Evolutionary conservation across 148 eudicot genomes (phyloP).

Genomic region (Vaccinium macrocarpon): DNA sequence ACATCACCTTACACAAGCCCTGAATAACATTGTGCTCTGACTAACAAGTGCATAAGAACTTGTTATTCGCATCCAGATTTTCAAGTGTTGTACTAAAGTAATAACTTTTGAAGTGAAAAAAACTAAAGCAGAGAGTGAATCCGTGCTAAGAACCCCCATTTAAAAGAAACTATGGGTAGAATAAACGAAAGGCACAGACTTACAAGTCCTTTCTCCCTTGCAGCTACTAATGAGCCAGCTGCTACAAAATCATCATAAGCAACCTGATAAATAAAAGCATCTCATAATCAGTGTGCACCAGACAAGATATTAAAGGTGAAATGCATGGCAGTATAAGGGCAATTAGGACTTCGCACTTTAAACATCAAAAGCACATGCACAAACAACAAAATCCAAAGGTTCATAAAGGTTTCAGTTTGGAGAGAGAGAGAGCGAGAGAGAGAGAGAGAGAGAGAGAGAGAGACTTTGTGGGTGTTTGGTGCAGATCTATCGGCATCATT

Average conservation of each 20-base stretch:
- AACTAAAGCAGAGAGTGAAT: neutral
- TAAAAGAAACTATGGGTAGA: neutral
- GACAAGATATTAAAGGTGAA: neutral
- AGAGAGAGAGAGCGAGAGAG: neutral
- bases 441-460: neutral
- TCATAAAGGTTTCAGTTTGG: neutral
- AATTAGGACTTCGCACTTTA: neutral
- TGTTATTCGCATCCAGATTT: neutral
- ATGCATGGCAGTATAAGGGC: neutral
- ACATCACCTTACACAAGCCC: neutral
- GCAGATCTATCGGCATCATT: neutral
- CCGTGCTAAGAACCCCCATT: neutral
- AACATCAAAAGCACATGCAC: neutral
- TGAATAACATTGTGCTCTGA: neutral
- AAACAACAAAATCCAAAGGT: neutral
- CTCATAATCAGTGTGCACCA: neutral
- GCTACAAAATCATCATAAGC: conserved; percentile 92
- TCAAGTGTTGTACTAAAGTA: neutral
- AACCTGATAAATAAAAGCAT: conserved; percentile 48
- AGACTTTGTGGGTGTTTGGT: neutral
- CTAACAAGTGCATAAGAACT: neutral
- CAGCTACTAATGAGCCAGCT: conserved; percentile 81
- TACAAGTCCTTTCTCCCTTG: conserved; percentile 97
- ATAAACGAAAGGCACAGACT: conserved; percentile 30
- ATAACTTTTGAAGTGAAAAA: neutral